phyloP scores from a whole-genome alignment of 2,329 filamentous ascomycete species.

The Colletotrichum euphorbiae region DNA sequence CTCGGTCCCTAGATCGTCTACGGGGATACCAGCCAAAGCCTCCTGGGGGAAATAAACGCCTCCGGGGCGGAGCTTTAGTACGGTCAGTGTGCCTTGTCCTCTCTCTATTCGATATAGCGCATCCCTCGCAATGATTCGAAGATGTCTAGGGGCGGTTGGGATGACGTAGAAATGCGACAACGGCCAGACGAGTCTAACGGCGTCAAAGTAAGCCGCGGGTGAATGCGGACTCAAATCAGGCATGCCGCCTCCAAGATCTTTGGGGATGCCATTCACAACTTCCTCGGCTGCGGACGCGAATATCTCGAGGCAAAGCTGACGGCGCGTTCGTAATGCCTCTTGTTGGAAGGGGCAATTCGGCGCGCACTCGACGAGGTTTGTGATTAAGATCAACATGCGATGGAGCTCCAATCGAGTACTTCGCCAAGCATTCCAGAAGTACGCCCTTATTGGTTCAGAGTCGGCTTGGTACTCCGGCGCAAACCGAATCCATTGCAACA shows the following conservation, averaged over 20 bases:
- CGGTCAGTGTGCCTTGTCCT: constrained; percentile 53
- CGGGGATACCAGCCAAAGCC: constrained; percentile 19
- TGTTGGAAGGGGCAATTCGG: constrained; percentile 42
- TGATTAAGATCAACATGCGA: constrained; percentile 47
- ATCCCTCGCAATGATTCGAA: constrained; percentile 45
- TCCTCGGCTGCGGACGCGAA: constrained; percentile 46
- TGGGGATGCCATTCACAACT: constrained; percentile 46
- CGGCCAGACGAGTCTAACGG: constrained; percentile 54
- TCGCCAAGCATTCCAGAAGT: constrained; percentile 49
- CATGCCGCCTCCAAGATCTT: constrained; percentile 44
- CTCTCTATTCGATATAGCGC: constrained; percentile 50
- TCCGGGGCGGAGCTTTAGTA: constrained; percentile 41
- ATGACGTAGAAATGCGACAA: constrained; percentile 49
- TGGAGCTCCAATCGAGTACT: constrained; percentile 51
- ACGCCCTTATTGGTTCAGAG: constrained; percentile 37
- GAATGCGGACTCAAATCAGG: constrained; percentile 44
- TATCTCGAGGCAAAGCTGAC: constrained; percentile 44
- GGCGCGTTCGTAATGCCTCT: constrained; percentile 45
- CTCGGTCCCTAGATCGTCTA: constrained; percentile 10
- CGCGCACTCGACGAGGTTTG: constrained; percentile 52
- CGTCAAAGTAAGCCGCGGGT: constrained; percentile 51
- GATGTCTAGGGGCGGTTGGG: constrained; percentile 45
- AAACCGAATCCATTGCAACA: constrained; percentile 45
- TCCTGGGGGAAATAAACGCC: neutral
- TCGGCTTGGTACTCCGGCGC: constrained; percentile 44